Evolutionary conservation across 805 yeast genomes (phyloP).

Genomic region (Candida arabinofermentans): DNA sequence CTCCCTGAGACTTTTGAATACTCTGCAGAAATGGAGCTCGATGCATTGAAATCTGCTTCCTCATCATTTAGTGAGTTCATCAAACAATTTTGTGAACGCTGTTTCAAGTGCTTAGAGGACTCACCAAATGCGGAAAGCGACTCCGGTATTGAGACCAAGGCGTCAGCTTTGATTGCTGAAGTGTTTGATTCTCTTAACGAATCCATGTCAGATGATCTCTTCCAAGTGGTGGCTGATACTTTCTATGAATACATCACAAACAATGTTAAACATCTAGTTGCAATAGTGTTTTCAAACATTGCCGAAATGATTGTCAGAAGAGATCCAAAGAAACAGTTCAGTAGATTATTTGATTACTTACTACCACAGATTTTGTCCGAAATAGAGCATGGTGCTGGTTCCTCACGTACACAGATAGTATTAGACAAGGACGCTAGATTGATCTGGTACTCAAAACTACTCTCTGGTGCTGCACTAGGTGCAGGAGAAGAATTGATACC

Average conservation of each 20-base stretch:
- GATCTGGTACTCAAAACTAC: slow-evolving; percentile 63
- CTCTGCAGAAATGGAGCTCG: slow-evolving; percentile 43
- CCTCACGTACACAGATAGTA: slow-evolving; percentile 58
- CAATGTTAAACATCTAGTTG: slow-evolving; percentile 55
- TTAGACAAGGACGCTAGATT: slow-evolving; percentile 76
- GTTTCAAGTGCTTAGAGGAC: slow-evolving; percentile 64
- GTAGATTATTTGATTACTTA: slow-evolving; percentile 40
- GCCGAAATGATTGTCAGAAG: slow-evolving; percentile 69
- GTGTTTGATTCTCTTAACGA: slow-evolving; percentile 49
- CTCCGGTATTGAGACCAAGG: slow-evolving; percentile 47
- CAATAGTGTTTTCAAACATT: slow-evolving; percentile 66
- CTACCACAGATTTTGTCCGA: slow-evolving; percentile 57
- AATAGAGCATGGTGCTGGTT: slow-evolving; percentile 81
- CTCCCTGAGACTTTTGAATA: slow-evolving; percentile 31
- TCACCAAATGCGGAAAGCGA: slow-evolving; percentile 56
- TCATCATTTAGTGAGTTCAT: slow-evolving; percentile 62
- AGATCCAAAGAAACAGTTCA: slow-evolving; percentile 47
- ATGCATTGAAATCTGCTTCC: slow-evolving; percentile 70
- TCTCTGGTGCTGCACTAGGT: slow-evolving; percentile 68
- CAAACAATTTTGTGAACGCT: slow-evolving; percentile 49
- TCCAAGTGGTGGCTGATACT: slow-evolving; percentile 39
- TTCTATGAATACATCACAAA: slow-evolving; percentile 57
- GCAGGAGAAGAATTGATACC: slow-evolving; percentile 51
- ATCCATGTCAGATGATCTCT: slow-evolving; percentile 56
- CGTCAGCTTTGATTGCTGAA: slow-evolving; percentile 33